Conservation (phyloP, 2,329 filamentous ascomycete genomes). For the Pyrenophora seminiperda region DNA sequence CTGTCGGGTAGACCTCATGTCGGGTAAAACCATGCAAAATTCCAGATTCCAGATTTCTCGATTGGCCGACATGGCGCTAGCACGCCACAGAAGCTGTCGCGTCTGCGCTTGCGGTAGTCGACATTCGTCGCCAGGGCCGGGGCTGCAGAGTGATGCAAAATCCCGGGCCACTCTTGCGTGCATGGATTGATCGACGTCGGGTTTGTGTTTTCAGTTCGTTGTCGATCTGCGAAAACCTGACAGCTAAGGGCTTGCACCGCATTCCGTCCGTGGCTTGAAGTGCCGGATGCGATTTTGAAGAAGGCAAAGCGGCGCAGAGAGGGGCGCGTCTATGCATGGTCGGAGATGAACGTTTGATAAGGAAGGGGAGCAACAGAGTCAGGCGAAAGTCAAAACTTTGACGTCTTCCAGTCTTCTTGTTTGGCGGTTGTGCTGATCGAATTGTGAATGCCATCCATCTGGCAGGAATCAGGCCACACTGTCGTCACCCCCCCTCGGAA, state of each 20-base stretch:
- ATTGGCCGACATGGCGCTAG: slow-evolving; percentile 4
- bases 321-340: background rate
- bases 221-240: no score
- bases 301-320: background rate
- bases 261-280: background rate
- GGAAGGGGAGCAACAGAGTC: background rate
- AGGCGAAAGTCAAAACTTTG: background rate
- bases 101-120: slow-evolving; percentile 8
- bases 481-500: no score
- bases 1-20: background rate
- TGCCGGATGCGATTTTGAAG: background rate
- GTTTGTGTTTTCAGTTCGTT: background rate
- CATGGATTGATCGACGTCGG: slow-evolving; percentile 1
- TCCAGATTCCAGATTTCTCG: slow-evolving; percentile 5
- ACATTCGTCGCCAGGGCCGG: slow-evolving; percentile 2
- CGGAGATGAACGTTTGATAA: slow-evolving; percentile 4
- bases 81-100: background rate
- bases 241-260: background rate
- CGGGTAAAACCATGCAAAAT: no score
- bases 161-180: slow-evolving; percentile 5
- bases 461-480: no score
- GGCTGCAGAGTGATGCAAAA: background rate
- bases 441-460: no score
- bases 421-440: slow-evolving; percentile 1
- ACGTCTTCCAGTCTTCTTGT: background rate